Conservation (phyloP, 2,329 filamentous ascomycete genomes). For the Exophiala spinifera region DNA sequence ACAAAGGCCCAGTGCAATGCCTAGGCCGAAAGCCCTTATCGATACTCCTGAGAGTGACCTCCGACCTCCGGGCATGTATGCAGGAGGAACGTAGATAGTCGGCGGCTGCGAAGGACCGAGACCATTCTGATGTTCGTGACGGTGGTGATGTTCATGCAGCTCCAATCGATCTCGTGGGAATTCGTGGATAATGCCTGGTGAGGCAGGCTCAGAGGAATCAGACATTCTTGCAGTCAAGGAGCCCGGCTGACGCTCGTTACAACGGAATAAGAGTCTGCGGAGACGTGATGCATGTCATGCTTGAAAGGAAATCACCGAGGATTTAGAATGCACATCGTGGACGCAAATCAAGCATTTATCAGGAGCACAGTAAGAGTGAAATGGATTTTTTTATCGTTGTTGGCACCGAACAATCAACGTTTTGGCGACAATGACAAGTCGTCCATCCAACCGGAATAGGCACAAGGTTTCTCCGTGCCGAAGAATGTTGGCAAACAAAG, state of each 20-base stretch:
- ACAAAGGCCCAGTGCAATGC: constrained; percentile 40
- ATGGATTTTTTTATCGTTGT: neutral
- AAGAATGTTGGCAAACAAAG: too few species aligned
- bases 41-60: constrained; percentile 46
- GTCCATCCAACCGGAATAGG: too few species aligned
- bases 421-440: too few species aligned
- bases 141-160: neutral
- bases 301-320: neutral
- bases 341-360: neutral
- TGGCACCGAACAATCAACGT: neutral
- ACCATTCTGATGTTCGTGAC: constrained; percentile 11
- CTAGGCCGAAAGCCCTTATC: constrained; percentile 44
- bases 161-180: constrained; percentile 16
- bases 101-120: neutral
- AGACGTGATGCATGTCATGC: neutral
- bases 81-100: constrained; percentile 21
- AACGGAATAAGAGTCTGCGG: neutral
- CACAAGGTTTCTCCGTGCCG: neutral
- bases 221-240: constrained; percentile 8
- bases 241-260: neutral
- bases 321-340: too few species aligned
- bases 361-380: constrained; percentile 4
- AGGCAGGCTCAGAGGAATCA: constrained; percentile 17
- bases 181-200: constrained; percentile 23
- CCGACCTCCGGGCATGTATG: constrained; percentile 32